Base-by-base conservation (phyloP, 768 basidiomycete species). In the Agaricus bisporus region DNA sequence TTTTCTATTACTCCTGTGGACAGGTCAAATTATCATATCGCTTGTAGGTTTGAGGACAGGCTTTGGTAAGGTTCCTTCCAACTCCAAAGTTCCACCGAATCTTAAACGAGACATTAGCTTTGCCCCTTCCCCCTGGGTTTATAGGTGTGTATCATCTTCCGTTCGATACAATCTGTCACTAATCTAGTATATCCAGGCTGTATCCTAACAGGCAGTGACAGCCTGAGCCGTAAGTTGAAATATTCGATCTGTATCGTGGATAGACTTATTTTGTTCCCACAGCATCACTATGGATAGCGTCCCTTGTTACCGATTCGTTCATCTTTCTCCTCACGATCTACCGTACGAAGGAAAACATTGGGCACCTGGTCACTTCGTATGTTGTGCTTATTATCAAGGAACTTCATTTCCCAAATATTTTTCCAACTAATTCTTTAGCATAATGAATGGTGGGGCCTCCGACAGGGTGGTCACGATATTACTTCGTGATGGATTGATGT, bases 281-380 rank as follows among this genome's bases (percentile, higher is more conserved):
- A 66, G 65, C 65, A 14, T 54, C 60, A 12, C 37, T 64, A 25
- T 66, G 65, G 65, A 59, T 66, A n/a, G 47, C 59, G 9, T 62
- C 65, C 2, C 57, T 66, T 11, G 47, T 63, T 15, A 63, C 63
- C 8, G 62, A 64, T 44, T 54, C 46, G 25, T 45, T 46, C 22
- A 57, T 61, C 20, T 62, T 62, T 36, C 20, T 58, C 25, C 55
- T 64, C n/a, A 64, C 61, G 4, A n/a, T 62, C 15, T 57, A 48
- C 17, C 58, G 59, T 10, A 59, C 59, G 1, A 46, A 56, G n/a
- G 37, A 49, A 11, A 61, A 55, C 44, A 20, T 58, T 36, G 17
- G 25, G 4, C 42, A 38, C 15, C 14, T 45, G 2, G 8, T 42
- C 15, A 44, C 43, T 18, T 36, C 51, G 51, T 52, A 52, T 12